A percentile compares a stretch with the other conserved stretches of the same genome.
phyloP scores from a whole-genome alignment of 164 flowering plant genomes.

The Aristolochia fimbriata region DNA sequence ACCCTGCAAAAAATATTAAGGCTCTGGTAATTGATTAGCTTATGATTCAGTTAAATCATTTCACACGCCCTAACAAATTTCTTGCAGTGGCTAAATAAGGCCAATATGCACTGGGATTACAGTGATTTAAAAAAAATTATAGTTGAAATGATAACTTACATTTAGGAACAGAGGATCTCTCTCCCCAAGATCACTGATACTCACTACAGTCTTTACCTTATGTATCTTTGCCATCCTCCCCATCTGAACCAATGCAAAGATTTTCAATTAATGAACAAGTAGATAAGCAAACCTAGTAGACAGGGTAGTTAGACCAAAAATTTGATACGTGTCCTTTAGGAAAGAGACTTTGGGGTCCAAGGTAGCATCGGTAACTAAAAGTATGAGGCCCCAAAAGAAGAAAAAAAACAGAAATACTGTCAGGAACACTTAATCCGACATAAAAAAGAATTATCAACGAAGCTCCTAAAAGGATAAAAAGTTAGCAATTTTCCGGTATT shows the following conservation, averaged over 20 bases:
- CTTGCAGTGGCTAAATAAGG: not conserved
- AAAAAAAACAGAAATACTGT: not conserved
- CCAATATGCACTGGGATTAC: not conserved
- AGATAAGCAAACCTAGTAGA: constrained; percentile 1
- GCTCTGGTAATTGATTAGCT: not conserved
- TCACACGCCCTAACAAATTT: not conserved
- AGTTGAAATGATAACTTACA: constrained; percentile 29
- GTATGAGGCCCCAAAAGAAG: not conserved
- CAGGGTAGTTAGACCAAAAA: too few relatives aligned
- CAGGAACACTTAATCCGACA: not conserved
- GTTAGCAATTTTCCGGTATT: too few relatives aligned
- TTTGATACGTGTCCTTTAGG: not conserved
- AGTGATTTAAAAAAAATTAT: not conserved
- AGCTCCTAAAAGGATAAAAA: not conserved
- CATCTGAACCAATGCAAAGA: constrained; percentile 35
- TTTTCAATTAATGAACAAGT: not conserved
- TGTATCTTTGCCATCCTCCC: constrained; percentile 33
- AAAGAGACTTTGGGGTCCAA: not conserved
- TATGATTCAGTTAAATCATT: not conserved
- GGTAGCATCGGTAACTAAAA: not conserved
- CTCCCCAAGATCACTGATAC: constrained; percentile 52
- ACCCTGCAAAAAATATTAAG: constrained; percentile 29
- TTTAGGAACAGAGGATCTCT: constrained; percentile 51
- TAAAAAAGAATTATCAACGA: not conserved
- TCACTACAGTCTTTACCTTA: constrained; percentile 44